A percentile compares a stretch with the other conserved stretches of the same genome.
phyloP scores from a whole-genome alignment of 345 rosid species.

The Boechera divaricarpa region DNA sequence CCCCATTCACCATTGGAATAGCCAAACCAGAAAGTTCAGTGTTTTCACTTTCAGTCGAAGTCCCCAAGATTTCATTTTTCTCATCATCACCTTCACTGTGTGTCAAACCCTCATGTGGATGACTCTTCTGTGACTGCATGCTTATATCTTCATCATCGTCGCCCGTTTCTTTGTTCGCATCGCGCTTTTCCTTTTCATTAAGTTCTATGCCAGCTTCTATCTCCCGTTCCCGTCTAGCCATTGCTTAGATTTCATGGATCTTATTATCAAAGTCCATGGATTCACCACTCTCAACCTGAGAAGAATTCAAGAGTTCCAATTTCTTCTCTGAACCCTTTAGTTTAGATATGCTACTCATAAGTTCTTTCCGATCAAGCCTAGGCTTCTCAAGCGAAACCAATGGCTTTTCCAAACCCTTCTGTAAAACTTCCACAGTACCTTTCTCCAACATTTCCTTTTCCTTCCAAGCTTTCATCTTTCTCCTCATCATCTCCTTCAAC shows the following conservation, averaged over 20 bases:
- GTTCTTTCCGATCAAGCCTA: conserved; percentile 61
- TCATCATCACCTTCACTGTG: conserved; percentile 32
- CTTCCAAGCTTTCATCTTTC: conserved; percentile 72
- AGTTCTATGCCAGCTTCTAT: conserved; percentile 52
- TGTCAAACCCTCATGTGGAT: conserved; percentile 35
- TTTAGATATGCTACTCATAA: conserved; percentile 57
- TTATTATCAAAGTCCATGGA: conserved; percentile 49
- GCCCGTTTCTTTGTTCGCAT: conserved; percentile 27
- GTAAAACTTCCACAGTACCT: conserved; percentile 62
- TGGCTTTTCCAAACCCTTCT: conserved; percentile 39
- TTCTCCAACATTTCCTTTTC: conserved; percentile 57
- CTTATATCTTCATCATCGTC: conserved; percentile 35
- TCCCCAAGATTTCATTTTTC: conserved; percentile 35
- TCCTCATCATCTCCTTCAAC: conserved; percentile 85
- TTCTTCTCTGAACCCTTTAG: conserved; percentile 49
- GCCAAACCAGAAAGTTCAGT: conserved; percentile 33
- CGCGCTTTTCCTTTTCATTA: conserved; percentile 48
- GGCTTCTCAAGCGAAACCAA: conserved; percentile 55
- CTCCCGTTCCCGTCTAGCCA: conserved; percentile 64
- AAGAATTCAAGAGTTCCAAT: conserved; percentile 43
- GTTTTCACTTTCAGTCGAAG: conserved; percentile 25
- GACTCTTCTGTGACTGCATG: conserved; percentile 30
- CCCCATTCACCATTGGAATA: conserved; percentile 44
- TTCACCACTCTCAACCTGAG: conserved; percentile 43
- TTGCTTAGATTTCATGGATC: conserved; percentile 55